Evolutionary conservation across 495 filamentous ascomycete genomes (phyloP).

Genomic region (Thermothielavioides terrestris): DNA sequence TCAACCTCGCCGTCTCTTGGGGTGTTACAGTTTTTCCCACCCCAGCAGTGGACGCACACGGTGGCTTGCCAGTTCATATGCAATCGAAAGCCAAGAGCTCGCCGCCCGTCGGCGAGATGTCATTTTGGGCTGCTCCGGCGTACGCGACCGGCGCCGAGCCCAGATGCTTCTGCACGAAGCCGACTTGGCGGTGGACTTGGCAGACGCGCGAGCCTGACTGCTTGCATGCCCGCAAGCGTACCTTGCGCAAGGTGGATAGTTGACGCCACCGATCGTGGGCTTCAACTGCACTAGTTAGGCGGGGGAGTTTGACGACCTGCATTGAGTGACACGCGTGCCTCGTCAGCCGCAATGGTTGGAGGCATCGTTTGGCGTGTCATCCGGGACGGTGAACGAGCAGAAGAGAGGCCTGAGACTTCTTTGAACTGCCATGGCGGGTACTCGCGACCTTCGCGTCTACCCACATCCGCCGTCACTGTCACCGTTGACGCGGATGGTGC

Average conservation of each 20-base stretch:
- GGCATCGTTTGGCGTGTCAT: too few relatives aligned
- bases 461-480: conserved; percentile 28
- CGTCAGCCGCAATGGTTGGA: too few relatives aligned
- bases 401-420: neutral
- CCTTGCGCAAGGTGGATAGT: neutral
- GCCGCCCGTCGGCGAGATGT: neutral
- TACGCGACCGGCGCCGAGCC: neutral
- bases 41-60: neutral
- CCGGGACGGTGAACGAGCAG: too few relatives aligned
- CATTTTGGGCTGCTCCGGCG: neutral
- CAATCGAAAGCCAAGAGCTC: neutral
- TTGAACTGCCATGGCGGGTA: conserved; percentile 14
- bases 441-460: conserved; percentile 25
- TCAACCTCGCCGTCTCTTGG: neutral
- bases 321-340: conserved; percentile 1
- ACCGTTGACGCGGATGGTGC: conserved; percentile 33
- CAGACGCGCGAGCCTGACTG: conserved; percentile 1
- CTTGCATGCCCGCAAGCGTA: neutral
- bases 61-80: neutral
- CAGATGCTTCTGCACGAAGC: conserved; percentile 11
- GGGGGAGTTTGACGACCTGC: neutral
- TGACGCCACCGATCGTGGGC: too few relatives aligned
- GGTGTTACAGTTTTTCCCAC: neutral
- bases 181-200: conserved; percentile 18
- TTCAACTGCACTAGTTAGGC: too few relatives aligned